These are phyloP conservation scores for Acorus gramineus DNA, from an alignment of 106 monocot species.

Conservation along the genomic window DNA sequence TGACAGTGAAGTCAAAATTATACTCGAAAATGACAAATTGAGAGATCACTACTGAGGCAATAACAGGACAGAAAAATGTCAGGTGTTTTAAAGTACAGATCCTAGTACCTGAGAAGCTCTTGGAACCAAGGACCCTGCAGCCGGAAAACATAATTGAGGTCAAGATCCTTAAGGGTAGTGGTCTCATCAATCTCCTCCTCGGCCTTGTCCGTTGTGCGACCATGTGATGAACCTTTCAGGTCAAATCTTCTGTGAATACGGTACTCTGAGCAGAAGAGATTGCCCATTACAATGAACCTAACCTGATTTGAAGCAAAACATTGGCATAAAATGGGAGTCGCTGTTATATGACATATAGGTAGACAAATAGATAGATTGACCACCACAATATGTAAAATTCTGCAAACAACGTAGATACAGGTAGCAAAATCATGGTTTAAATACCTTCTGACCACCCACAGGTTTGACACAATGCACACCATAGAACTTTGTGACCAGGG, in stretches of 20 bases:
- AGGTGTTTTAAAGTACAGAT: no score
- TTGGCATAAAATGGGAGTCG: not conserved
- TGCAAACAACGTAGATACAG: not conserved
- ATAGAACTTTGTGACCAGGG: conserved; percentile 79
- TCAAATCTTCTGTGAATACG: conserved; percentile 45
- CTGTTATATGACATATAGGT: not conserved
- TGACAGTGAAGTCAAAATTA: conserved; percentile 14
- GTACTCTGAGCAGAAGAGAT: not conserved
- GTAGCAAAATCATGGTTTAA: not conserved
- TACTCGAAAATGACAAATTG: not conserved
- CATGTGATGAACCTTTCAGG: conserved; percentile 26
- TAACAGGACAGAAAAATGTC: no score
- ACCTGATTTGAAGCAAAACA: not conserved
- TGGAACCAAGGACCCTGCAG: conserved; percentile 24
- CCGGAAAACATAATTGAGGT: not conserved
- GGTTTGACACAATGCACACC: conserved; percentile 97
- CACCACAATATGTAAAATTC: not conserved
- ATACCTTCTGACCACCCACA: conserved; percentile 54
- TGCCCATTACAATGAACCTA: not conserved
- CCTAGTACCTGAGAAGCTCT: conserved; percentile 22
- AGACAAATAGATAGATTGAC: not conserved
- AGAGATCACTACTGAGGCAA: no score
- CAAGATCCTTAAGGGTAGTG: not conserved
- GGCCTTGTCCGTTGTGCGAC: not conserved
- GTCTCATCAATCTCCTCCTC: not conserved